Base-by-base conservation (phyloP, 163 green algal genomes). In the Scenedesmus sp. region DNA sequence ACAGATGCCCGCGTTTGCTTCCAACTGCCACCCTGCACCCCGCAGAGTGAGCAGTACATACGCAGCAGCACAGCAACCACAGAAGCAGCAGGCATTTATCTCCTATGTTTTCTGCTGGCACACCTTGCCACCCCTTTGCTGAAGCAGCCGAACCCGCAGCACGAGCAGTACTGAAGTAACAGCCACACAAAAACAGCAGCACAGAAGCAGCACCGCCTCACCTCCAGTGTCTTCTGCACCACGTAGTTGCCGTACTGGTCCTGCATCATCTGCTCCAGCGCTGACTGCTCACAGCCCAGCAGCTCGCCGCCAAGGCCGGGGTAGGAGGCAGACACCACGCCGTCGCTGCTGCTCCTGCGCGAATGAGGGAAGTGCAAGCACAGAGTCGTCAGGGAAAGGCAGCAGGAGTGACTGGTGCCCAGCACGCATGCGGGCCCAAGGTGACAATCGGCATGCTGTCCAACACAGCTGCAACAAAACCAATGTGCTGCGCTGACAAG, bases 201-300 rank as follows among this genome's bases (percentile, higher is more conserved):
- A 76, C 52, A 26, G 6, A 5, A 9, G 13, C 46, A 86, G 79
- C 56, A 23, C 15, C 57, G 18, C 23, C 84, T 26, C 55, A 95
- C 94, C 90, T 97, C 95, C 59, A 98, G 87, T 87, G 96, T 93
- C 93, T 97, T 97, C 93, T 99, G 97, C 77, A 99, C 97, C 56
- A 99, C 98, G 87, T 99, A 99, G 95, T 99, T 99, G 79, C 96
- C 98, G 93, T 97, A 99, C 95, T 98, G 97, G 94, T 99, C 97
- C 91, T 96, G 96, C 94, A 98, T 98, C 94, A 99, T 97, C 26
- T 93, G 91, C 88, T 97, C 93, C 59, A 97, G 92, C 56, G 94
- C 82, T 54, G 59, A 88, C 90, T 90, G 83, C 67, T 82, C 90
- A 26, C 88, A 79, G 10, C 46, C 64, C n/a, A 66, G 12, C 5